phyloP scores from a whole-genome alignment of 805 yeast genomes.

The Yarrowia sp. region DNA sequence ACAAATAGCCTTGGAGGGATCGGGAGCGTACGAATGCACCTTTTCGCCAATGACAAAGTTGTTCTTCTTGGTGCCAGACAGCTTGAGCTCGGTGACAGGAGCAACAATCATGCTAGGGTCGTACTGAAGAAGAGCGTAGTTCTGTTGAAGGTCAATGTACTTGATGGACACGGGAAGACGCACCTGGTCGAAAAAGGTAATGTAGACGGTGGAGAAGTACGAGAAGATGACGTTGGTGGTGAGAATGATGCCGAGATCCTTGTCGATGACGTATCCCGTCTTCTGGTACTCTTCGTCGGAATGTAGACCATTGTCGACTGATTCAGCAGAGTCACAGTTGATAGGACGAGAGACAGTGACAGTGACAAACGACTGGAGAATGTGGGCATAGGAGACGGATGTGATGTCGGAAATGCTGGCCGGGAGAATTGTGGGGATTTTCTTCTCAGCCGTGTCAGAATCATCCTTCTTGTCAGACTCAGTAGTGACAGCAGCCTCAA shows the following conservation, averaged over 20 bases:
- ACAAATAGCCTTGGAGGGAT: neutral
- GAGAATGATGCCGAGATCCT: slow-evolving; percentile 72
- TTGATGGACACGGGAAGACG: slow-evolving; percentile 39
- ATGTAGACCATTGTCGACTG: neutral
- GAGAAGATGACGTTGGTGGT: slow-evolving; percentile 49
- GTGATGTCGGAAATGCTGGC: slow-evolving; percentile 1
- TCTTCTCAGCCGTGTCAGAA: neutral
- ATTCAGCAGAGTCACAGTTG: neutral
- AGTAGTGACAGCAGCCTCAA: neutral
- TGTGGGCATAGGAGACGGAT: neutral
- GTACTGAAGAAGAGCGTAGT: slow-evolving; percentile 6
- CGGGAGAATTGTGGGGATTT: neutral
- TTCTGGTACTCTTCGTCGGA: slow-evolving; percentile 36
- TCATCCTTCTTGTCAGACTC: neutral
- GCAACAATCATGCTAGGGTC: slow-evolving; percentile 9
- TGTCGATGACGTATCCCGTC: slow-evolving; percentile 89
- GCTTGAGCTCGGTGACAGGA: neutral
- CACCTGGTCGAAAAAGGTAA: slow-evolving; percentile 44
- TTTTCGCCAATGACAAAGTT: neutral
- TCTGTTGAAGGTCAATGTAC: slow-evolving; percentile 11
- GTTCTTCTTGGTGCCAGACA: neutral
- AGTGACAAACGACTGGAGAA: slow-evolving; percentile 11
- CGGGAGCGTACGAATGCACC: neutral
- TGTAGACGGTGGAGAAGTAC: slow-evolving; percentile 9
- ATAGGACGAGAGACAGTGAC: neutral